phyloP scores from a whole-genome alignment of 1,284 basidiomycete species.

The Boletus holoroseus region DNA sequence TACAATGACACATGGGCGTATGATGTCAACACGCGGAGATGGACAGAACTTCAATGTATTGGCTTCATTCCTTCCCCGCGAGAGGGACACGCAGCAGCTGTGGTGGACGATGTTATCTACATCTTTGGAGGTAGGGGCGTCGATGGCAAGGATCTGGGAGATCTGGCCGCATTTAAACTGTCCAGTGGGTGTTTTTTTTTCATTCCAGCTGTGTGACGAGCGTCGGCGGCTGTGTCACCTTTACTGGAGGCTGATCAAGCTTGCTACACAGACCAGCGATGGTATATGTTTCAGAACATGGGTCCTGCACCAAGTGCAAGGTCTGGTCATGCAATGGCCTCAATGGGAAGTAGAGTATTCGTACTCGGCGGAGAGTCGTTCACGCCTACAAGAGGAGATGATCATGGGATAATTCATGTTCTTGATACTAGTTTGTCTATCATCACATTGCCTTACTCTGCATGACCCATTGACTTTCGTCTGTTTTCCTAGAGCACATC shows the following conservation, averaged over 20 bases:
- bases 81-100: constrained; percentile 94
- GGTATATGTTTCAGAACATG: constrained; percentile 99
- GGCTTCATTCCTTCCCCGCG: constrained; percentile 95
- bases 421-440: constrained; percentile 80
- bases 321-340: constrained; percentile 94
- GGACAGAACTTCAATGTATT: constrained; percentile 95
- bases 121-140: constrained; percentile 96
- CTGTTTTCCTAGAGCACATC: constrained; percentile 65
- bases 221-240: background rate
- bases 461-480: constrained; percentile 4
- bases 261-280: constrained; percentile 55
- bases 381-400: constrained; percentile 68
- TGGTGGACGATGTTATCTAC: constrained; percentile 98
- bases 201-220: background rate
- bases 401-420: constrained; percentile 80
- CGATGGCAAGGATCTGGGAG: constrained; percentile 93
- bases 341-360: constrained; percentile 82
- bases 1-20: constrained; percentile 99
- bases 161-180: constrained; percentile 95
- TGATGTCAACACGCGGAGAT: constrained; percentile 75
- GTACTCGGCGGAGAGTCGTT: constrained; percentile 94
- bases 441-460: background rate
- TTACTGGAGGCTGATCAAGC: constrained; percentile 12
- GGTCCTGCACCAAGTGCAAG: constrained; percentile 88
- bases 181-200: constrained; percentile 59